Evolutionary conservation across 352 stramenopile species (phyloP).

Genomic region (Pythium catenulatum): DNA sequence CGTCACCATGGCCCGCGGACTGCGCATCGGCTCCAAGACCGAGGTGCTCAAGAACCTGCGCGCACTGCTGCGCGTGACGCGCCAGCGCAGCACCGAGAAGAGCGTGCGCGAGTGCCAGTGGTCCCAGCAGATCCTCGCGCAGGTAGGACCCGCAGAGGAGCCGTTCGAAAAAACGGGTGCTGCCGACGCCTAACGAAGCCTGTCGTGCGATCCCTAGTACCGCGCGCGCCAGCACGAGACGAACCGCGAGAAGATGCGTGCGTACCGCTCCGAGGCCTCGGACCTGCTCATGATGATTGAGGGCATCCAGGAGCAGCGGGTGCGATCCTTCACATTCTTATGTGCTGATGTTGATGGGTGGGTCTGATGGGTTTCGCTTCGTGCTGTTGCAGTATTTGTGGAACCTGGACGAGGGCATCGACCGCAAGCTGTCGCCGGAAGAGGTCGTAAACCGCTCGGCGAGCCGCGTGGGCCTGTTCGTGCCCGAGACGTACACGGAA

Average conservation of each 20-base stretch:
- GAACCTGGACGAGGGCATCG: conserved; percentile 82
- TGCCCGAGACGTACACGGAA: conserved; percentile 86
- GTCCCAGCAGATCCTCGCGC: conserved; percentile 83
- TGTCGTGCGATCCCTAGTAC: conserved; percentile 74
- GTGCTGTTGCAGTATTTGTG: conserved; percentile 74
- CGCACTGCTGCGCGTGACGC: conserved; percentile 81
- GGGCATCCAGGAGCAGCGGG: conserved; percentile 86
- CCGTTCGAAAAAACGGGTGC: too few relatives aligned
- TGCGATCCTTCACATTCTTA: too few relatives aligned
- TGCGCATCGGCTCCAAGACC: conserved; percentile 89
- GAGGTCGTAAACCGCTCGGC: conserved; percentile 90
- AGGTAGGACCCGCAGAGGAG: too few relatives aligned
- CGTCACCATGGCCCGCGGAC: conserved; percentile 79
- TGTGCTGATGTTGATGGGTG: too few relatives aligned
- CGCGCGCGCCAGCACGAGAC: conserved; percentile 85
- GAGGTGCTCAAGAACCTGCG: conserved; percentile 90
- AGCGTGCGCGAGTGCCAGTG: conserved; percentile 79
- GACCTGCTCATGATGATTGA: conserved; percentile 85
- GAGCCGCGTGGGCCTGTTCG: conserved; percentile 83
- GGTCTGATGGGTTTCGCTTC: too few relatives aligned
- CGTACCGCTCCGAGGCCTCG: conserved; percentile 81
- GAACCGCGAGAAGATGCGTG: conserved; percentile 83
- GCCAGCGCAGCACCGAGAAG: conserved; percentile 74
- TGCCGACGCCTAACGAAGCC: too few relatives aligned
- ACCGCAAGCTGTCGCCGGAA: conserved; percentile 80